Evolutionary conservation across 225 moss, liverwort and hornwort species (phyloP), one percentile per base, ranked within the genome.

Genomic region (Straminergon stramineum): DNA sequence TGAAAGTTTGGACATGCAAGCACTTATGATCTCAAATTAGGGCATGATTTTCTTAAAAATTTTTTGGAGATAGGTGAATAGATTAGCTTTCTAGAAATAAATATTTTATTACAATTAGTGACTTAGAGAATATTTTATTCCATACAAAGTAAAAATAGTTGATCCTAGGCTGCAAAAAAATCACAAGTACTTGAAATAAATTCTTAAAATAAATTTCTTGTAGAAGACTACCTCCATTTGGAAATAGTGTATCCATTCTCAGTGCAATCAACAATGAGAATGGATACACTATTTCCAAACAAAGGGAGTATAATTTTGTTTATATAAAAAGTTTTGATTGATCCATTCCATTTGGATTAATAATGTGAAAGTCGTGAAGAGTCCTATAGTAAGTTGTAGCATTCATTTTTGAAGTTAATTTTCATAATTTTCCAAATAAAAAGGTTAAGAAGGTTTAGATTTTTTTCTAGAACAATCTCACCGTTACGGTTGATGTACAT

Each of bases 401-500:
- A 70, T 24, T 71, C 15, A 15, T 71, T 41, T 24, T 41, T 6
- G 2, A 26, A 26, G 41, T 71, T 9, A 41, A 70, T 15, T 41
- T 39, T 70, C 4, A 41, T 70, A 24, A 24, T 26, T 70, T 71
- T 41, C 1, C 5, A 41, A 41, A 71, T 15, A 26, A 41, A 15
- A 24, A 39, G 70, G 8, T 26, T 71, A 0, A 8, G 1, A 41
- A 9, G 13, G 3, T 15, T 71, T 71, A 26, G 15, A 15, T 41
- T 26, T 1, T 15, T 71, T 71, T 5, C 5, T 71, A 41, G 9
- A 8, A 41, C 26, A 71, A 41, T 41, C 9, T 5, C 26, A 41
- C 4, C 2, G 0, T 71, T 9, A 71, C 15, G 8, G 24, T 70
- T 39, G 39, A 70, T 0, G 1, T n/a, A 39, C 4, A 4, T 71